Base-by-base conservation (phyloP, 1,284 basidiomycete genomes). In the Trichosporon sp. region DNA sequence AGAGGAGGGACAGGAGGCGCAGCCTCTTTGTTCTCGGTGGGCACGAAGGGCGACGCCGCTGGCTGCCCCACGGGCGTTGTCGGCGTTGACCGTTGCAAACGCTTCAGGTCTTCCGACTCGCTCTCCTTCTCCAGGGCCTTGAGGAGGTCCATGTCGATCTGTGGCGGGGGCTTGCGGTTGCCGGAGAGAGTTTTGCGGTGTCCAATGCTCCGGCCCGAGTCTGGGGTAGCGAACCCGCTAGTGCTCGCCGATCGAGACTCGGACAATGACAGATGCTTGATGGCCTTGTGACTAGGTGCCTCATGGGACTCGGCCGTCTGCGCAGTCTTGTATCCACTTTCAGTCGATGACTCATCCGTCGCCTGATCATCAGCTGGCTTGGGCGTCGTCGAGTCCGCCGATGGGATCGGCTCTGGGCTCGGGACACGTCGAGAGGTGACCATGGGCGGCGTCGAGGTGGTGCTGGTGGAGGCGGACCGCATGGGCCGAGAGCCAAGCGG, bases 121-220 rank as follows among this genome's bases (percentile, higher is more conserved):
- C 49, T 54, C 49, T 54, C 49, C 49, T 54, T 29, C 49, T 54
- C 31, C 25, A 54, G 49, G 10, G 56, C 33, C 49, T 54, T 52
- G 10, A 64, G 54, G 16, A 64, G 33, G 23, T 27, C 54, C 7
- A 40, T 23, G 36, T 64, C 62, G 13, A 64, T 46, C 2, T 31
- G 37, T 4, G 62, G 62, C 52, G 60, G 58, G 1, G 62, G 62
- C 40, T 64, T 64, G 29, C 62, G 58, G 5, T 33, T 56, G 16
- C 49, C 31, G 1, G 59, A 44, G 11, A 31, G 40, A 21, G 32
- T 56, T 31, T 56, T 59, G 44, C 40, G 54, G 36, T 52, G 62
- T 7, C 49, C 54, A 34, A 32, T 25, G 49, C 49, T 54, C 49
- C 49, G 19, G 25, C 49, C 49, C 10, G 49, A 54, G 29, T 29